Evolutionary conservation across 2,329 filamentous ascomycete genomes (phyloP), one percentile per base, ranked within the genome.

Genomic region (Alternaria sp.): DNA sequence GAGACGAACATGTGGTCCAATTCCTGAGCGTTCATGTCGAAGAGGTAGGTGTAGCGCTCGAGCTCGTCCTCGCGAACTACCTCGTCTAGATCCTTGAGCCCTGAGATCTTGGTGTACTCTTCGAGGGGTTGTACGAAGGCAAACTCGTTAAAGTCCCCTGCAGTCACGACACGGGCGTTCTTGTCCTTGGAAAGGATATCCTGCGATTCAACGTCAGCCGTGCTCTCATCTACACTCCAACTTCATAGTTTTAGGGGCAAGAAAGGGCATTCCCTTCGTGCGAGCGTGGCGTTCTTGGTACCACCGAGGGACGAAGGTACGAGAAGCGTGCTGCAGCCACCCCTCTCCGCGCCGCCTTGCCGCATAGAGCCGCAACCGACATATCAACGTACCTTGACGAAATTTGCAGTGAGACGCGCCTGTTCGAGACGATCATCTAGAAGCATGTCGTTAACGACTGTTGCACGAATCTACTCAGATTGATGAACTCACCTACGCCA

Each of bases 131-230:
- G 72, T 10, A 88, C 89, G 65, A 89, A 89, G 6, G 85, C 75
- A 74, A 91, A 92, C 76, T 93, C 90, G 82, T 93, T 92, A 75
- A 90, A 92, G 79, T 93, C 90, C 25, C 90, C 90, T 0, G 87
- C 85, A 3, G 84, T 80, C 62, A 92, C 84, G 67, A 93, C 76
- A 23, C 81, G 82, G 0, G 90, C 89, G 15, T 84, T 78, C 11
- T 81, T 74, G 77, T 91, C 86, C 44, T 84, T 72, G 8, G 81
- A 75, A 19, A 91, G 84, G 67, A 93, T 88, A 25, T 68, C 62
- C 74, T 77, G 63, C 49, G 25, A 28, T 15, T 30, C 19, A 21
- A 12, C 21, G 66, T 76, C 65, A 60, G 86, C 60, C 43, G 47
- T 32, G 32, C 50, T 47, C 47, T 15, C 12, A 17, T 32, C 11